Base-by-base conservation (phyloP, 164 flowering plant species). In the Piper betle region DNA sequence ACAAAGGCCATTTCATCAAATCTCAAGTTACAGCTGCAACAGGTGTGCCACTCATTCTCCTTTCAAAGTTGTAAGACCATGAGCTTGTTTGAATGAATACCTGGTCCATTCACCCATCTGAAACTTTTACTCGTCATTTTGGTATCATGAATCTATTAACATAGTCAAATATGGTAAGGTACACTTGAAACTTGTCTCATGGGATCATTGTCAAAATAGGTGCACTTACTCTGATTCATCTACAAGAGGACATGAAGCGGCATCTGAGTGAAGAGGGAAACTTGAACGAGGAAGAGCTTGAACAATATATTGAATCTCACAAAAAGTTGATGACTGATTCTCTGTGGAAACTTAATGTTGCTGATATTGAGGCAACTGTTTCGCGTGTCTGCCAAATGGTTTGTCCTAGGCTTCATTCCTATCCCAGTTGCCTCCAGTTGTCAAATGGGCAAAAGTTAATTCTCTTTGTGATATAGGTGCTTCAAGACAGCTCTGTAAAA, bases 21-120 rank as follows among this genome's bases (percentile, higher is more conserved):
- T 93, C 99, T 72, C 99, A 93, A 80, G 92, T 93, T 41, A 93
- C 99, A 43, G 97, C 97, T 64, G 99, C 97, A 39, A 93, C 96
- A 78, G 99, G 96, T 92, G 59, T 66, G 70, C 57, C 16, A 9
- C 15, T 10, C 10, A 46, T 46, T 46, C 15, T 15, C 12, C 50
- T 46, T 46, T 6, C 50, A 46, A 5, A 5, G 50, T 15, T 10
- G 50, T 10, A 54, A 5, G 7, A 54, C 5, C 18, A 54, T 54
- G 37, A 25, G 57, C 13, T 53, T 5, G 16, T 53, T 6, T 16
- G 25, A 18, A 6, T 46, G 50, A 2, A 20, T 18, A 54, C 16
- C 20, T 54, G 57, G 57, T 54, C 57, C 57, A 54, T 15, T 54
- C 37, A 2, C 4, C 37, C 18, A 6, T 10, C 37, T 18, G 4